Conservation (phyloP, 2,329 filamentous ascomycete species). For the Fusarium algeriense region DNA sequence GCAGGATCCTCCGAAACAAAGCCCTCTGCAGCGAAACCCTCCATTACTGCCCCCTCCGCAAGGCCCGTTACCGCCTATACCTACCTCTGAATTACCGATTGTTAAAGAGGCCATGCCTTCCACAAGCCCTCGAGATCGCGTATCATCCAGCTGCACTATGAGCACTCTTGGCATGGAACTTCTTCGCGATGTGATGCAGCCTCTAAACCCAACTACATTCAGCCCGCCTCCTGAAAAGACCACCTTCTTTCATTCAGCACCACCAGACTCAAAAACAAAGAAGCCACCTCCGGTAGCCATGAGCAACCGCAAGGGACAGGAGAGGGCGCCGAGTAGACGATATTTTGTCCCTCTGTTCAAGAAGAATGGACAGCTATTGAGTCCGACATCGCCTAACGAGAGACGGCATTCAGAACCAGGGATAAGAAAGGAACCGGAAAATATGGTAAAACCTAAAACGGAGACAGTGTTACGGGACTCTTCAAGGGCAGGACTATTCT, state of each 20-base stretch:
- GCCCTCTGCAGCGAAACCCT: constrained; percentile 3
- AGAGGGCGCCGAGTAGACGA: constrained; percentile 11
- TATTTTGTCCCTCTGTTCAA: constrained; percentile 42
- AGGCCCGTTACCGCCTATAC: neutral
- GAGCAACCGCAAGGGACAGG: constrained; percentile 2
- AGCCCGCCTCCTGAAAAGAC: neutral
- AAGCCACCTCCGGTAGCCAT: constrained; percentile 3
- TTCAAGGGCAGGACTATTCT: constrained; percentile 22
- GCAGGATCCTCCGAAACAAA: constrained; percentile 1
- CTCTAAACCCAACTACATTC: constrained; percentile 21
- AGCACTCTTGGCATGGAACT: constrained; percentile 42
- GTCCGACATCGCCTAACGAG: constrained; percentile 28
- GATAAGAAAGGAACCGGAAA: neutral
- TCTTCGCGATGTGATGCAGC: constrained; percentile 38
- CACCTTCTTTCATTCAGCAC: neutral
- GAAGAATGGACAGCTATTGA: constrained; percentile 26
- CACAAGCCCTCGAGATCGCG: neutral
- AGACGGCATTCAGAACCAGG: neutral
- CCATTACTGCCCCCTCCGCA: neutral
- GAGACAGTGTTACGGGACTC: constrained; percentile 30
- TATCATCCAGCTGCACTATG: constrained; percentile 36
- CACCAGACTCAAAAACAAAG: neutral
- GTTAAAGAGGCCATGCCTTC: neutral
- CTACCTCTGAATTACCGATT: neutral
- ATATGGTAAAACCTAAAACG: neutral